These are phyloP conservation scores for Colletotrichum somersetense DNA, from an alignment of 2,329 filamentous ascomycete genomes.

Conservation along the genomic window DNA sequence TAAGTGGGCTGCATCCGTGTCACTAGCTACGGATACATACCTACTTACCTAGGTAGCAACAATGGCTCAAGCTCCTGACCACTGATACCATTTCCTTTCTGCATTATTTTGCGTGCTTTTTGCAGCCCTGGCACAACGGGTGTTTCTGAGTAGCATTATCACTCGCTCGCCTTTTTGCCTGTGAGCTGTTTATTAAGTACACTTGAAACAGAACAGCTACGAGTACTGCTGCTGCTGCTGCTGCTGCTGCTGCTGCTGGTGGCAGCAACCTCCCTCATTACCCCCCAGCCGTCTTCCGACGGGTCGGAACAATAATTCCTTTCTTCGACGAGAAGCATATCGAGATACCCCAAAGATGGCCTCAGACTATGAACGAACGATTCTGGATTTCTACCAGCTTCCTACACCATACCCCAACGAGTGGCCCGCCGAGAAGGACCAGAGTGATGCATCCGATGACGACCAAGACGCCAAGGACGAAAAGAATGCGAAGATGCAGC, in stretches of 20 bases:
- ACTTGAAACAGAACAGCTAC: conserved; percentile 25
- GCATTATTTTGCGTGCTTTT: neutral
- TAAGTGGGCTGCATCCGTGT: conserved; percentile 22
- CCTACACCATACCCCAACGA: conserved; percentile 81
- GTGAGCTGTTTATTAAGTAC: conserved; percentile 12
- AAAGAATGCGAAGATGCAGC: conserved; percentile 63
- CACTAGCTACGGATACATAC: neutral
- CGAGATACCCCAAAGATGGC: conserved; percentile 30
- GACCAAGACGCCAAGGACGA: conserved; percentile 66
- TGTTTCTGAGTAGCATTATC: conserved; percentile 4
- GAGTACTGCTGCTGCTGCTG: neutral
- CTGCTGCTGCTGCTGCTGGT: conserved; percentile 12
- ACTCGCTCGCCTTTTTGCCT: conserved; percentile 8
- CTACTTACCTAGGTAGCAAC: neutral
- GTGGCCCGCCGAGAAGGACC: conserved; percentile 88
- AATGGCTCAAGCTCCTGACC: conserved; percentile 13
- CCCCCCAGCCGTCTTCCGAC: conserved; percentile 2
- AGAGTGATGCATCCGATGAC: conserved; percentile 75
- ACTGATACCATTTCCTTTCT: neutral
- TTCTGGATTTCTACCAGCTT: conserved; percentile 92
- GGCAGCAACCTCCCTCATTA: conserved; percentile 29
- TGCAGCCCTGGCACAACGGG: conserved; percentile 2
- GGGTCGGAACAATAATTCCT: conserved; percentile 9
- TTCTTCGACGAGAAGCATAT: neutral
- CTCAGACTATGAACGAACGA: conserved; percentile 77